Evolutionary conservation across 1,284 basidiomycete genomes (phyloP), one percentile per base, ranked within the genome.

Genomic region (Macrocystidia cucumis): DNA sequence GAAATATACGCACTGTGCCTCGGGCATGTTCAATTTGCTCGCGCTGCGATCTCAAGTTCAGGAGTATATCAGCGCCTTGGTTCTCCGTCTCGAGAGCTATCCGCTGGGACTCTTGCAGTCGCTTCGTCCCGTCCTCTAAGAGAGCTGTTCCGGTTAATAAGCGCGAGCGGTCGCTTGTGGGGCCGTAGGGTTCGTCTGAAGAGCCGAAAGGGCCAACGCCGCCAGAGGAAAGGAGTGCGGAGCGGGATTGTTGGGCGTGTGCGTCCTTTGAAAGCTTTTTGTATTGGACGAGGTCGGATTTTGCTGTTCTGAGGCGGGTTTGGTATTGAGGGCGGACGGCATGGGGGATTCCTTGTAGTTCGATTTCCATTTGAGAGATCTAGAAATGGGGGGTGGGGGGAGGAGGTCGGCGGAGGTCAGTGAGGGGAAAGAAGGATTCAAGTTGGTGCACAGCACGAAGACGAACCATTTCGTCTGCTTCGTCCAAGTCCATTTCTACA

Each of bases 321-420:
- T 83, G 78, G 57, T 91, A 91, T 40, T 78, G 74, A 0, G 76
- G 60, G 32, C 82, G 76, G 46, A 92, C 69, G 20, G 85, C 85
- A 50, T 88, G 81, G 0, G 93, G 92, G 56, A 98, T 93, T 8
- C 88, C 86, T 52, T 93, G 91, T n/a, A 96, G 83, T 64, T 99
- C 96, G 43, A 98, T 87, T 61, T 98, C 93, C 95, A 99, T 98
- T 74, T 99, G 96, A 22, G 90, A 91, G 45, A 96, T 75, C 91
- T 95, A 48, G 5, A 35, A 28, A n/a, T n/a, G n/a, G n/a, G n/a
- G n/a, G n/a, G n/a, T n/a, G 14, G 12, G 13, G 18, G 14, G 11
- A 30, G 16, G n/a, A 27, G n/a, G 3, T 12, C 25, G n/a, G 25
- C 25, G 24, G 31, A 9, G 23, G 28, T 29, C 35, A 19, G 32